phyloP scores from a whole-genome alignment of 371 early-diverging fungal species.

The Nematocida homosporus region DNA sequence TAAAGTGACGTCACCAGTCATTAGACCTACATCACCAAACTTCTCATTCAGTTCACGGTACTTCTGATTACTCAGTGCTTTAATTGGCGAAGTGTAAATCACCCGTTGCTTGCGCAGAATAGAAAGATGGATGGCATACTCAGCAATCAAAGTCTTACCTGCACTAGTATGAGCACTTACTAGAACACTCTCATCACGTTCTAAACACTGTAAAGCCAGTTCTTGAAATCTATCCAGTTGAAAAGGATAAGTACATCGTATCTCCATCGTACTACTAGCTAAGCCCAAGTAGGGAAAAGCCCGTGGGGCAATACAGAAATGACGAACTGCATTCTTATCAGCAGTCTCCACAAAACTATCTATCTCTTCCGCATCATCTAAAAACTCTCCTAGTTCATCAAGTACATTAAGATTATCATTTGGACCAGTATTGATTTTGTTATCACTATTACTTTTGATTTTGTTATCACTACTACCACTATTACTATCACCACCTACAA shows the following conservation, averaged over 20 bases:
- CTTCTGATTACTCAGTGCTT: slow-evolving; percentile 97
- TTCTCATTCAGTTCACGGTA: slow-evolving; percentile 90
- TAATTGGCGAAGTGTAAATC: slow-evolving; percentile 97
- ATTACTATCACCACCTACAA: too few species aligned
- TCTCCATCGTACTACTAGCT: background rate
- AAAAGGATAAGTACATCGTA: slow-evolving; percentile 83
- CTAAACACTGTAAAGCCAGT: slow-evolving; percentile 80
- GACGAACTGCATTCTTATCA: slow-evolving; percentile 56
- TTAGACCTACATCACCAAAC: slow-evolving; percentile 92
- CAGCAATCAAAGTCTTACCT: slow-evolving; percentile 98
- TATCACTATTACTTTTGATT: too few species aligned
- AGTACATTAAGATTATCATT: background rate
- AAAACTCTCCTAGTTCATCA: background rate
- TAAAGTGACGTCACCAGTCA: slow-evolving; percentile 99
- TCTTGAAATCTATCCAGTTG: slow-evolving; percentile 94
- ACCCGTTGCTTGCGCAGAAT: slow-evolving; percentile 87
- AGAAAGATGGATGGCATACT: slow-evolving; percentile 93
- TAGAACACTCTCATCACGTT: slow-evolving; percentile 87
- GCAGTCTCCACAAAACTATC: slow-evolving; percentile 44
- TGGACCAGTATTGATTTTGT: too few species aligned
- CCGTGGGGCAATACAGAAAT: slow-evolving; percentile 65
- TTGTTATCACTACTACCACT: too few species aligned
- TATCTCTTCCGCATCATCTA: slow-evolving; percentile 30
- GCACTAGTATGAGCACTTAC: slow-evolving; percentile 97
- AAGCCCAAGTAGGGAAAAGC: slow-evolving; percentile 52